Percentiles rank a stretch among this genome's conserved stretches.
phyloP scores from a whole-genome alignment of 352 stramenopile genomes.

The Pseudoperonospora humuli region DNA sequence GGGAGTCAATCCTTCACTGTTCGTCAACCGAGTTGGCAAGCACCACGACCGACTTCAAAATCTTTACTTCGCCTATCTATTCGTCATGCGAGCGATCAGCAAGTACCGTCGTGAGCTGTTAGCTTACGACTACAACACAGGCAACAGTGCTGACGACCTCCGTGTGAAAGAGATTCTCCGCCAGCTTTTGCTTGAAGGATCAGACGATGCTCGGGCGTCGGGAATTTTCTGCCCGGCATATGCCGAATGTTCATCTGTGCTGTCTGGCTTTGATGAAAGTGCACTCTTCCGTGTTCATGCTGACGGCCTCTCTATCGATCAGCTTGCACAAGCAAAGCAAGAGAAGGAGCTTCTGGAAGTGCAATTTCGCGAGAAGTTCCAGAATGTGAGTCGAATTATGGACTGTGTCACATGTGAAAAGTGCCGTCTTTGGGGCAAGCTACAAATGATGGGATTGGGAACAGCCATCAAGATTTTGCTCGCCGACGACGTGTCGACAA shows the following conservation, averaged over 20 bases:
- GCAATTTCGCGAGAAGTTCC: slow-evolving; percentile 90
- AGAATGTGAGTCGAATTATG: slow-evolving; percentile 97
- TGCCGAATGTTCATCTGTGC: slow-evolving; percentile 45
- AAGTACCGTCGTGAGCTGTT: slow-evolving; percentile 91
- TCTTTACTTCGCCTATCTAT: slow-evolving; percentile 97
- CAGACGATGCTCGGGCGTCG: slow-evolving; percentile 17
- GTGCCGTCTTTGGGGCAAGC: slow-evolving; percentile 97
- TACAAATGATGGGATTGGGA: slow-evolving; percentile 95
- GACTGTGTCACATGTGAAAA: slow-evolving; percentile 99
- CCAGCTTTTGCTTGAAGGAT: slow-evolving; percentile 59
- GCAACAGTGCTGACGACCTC: slow-evolving; percentile 84
- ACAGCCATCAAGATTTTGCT: slow-evolving; percentile 97
- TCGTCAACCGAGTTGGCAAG: slow-evolving; percentile 85
- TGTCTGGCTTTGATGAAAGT: slow-evolving; percentile 84
- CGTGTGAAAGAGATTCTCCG: slow-evolving; percentile 62
- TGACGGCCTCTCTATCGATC: slow-evolving; percentile 45
- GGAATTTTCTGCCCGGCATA: slow-evolving; percentile 46
- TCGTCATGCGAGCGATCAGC: slow-evolving; percentile 92
- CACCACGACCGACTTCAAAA: slow-evolving; percentile 95
- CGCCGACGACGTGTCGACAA: slow-evolving; percentile 67
- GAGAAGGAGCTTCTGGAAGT: slow-evolving; percentile 55
- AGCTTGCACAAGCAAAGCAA: slow-evolving; percentile 48
- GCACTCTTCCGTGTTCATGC: slow-evolving; percentile 76
- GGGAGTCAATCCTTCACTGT: slow-evolving; percentile 69
- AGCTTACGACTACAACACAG: slow-evolving; percentile 92